These are phyloP conservation scores for Chalara sp. DNA, from an alignment of 2,329 filamentous ascomycete species.

Conservation along the genomic window DNA sequence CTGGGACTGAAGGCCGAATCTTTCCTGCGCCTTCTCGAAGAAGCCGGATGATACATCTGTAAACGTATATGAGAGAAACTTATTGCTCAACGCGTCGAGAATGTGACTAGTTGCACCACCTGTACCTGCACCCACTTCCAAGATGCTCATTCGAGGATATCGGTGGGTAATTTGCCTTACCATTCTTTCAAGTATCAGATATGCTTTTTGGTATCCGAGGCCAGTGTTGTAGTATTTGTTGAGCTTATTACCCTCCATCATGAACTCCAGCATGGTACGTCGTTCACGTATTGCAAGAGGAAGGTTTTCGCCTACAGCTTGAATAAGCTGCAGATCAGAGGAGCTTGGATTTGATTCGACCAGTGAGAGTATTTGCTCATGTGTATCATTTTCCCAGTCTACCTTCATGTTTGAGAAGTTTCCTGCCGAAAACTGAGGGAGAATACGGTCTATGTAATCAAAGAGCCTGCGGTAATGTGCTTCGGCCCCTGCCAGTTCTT, in stretches of 20 bases:
- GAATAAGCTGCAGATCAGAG: neutral
- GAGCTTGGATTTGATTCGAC: too few relatives aligned
- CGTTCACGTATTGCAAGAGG: neutral
- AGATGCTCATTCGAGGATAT: conserved; percentile 28
- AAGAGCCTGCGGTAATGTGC: too few relatives aligned
- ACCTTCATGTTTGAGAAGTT: too few relatives aligned
- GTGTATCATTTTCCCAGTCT: too few relatives aligned
- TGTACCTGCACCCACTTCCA: conserved; percentile 29
- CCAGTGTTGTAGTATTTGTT: neutral
- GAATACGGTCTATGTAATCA: too few relatives aligned
- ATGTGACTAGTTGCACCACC: conserved; percentile 18
- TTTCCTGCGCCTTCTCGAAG: conserved; percentile 20
- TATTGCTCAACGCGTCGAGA: conserved; percentile 23
- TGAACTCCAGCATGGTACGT: neutral
- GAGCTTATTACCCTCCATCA: neutral
- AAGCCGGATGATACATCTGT: conserved; percentile 38
- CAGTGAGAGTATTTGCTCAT: too few relatives aligned
- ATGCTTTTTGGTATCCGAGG: neutral
- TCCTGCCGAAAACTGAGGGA: too few relatives aligned
- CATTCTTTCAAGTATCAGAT: neutral
- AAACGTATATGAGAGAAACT: conserved; percentile 35
- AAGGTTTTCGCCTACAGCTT: neutral
- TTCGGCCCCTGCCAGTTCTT: too few relatives aligned
- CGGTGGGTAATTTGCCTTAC: conserved; percentile 23
- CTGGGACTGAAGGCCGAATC: neutral